Conservation (phyloP, 371 early-diverging fungal species). For the Syncephalastrum racemosum region DNA sequence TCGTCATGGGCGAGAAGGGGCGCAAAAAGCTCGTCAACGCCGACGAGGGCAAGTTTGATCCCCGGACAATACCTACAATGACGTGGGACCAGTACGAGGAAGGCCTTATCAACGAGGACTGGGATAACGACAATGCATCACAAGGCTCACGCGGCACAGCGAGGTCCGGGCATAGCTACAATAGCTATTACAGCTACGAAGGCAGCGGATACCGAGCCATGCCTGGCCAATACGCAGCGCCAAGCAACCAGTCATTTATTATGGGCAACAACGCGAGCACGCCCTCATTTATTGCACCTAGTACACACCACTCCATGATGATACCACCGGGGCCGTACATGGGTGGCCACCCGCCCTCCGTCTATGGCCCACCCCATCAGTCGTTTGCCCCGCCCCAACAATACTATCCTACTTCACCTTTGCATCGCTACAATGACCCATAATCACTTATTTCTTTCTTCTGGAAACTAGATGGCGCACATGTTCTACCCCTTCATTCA, state of each 20-base stretch:
- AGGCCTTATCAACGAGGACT: constrained; percentile 36
- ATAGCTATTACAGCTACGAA: constrained; percentile 36
- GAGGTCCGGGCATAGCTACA: constrained; percentile 36
- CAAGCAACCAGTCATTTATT: constrained; percentile 13
- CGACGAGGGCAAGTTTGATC: constrained; percentile 71
- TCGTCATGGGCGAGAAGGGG: constrained; percentile 69
- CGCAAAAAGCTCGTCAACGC: constrained; percentile 47
- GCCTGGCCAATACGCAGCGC: constrained; percentile 14
- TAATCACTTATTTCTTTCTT: too few relatives aligned
- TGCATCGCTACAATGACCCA: constrained; percentile 8
- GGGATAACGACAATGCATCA: constrained; percentile 22
- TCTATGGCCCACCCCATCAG: constrained; percentile 7
- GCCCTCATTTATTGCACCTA: constrained; percentile 5
- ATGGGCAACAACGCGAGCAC: constrained; percentile 5
- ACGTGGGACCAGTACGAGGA: constrained; percentile 91
- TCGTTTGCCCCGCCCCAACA: constrained; percentile 11
- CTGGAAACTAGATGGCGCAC: constrained; percentile 1
- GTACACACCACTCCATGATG: constrained; percentile 11
- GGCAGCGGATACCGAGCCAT: constrained; percentile 14
- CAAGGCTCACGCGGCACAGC: constrained; percentile 22
- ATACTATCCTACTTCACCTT: constrained; percentile 14
- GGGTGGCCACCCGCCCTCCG: constrained; percentile 1
- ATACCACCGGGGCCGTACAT: background rate
- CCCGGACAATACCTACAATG: constrained; percentile 63
- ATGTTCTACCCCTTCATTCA: background rate